phyloP scores from a whole-genome alignment of 345 rosid genomes.

The Ailanthus altissimus region DNA sequence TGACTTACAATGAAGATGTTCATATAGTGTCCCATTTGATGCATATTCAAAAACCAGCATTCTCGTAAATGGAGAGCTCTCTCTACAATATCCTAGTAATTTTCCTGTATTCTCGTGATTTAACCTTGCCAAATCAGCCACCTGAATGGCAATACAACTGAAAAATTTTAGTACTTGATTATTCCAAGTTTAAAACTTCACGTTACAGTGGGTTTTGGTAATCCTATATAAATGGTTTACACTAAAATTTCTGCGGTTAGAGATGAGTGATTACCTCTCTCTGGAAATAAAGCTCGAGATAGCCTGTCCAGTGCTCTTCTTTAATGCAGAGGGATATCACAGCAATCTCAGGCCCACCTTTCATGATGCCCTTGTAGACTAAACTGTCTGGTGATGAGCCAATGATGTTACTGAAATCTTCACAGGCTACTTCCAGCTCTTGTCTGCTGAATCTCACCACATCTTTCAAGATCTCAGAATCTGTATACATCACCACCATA shows the following conservation, averaged over 20 bases:
- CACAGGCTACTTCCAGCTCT: slow-evolving; percentile 98
- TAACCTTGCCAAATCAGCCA: slow-evolving; percentile 92
- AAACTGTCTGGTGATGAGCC: slow-evolving; percentile 92
- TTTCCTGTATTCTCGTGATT: slow-evolving; percentile 78
- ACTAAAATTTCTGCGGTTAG: neutral
- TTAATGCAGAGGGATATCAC: slow-evolving; percentile 85
- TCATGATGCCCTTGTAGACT: slow-evolving; percentile 89
- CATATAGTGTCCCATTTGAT: slow-evolving; percentile 90
- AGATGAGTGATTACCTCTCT: slow-evolving; percentile 63
- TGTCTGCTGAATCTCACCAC: slow-evolving; percentile 81
- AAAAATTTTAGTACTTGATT: slow-evolving; percentile 22
- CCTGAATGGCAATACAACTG: slow-evolving; percentile 50
- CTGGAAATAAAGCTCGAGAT: slow-evolving; percentile 91
- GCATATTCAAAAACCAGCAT: slow-evolving; percentile 96
- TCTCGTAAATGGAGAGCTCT: slow-evolving; percentile 79
- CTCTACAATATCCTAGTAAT: slow-evolving; percentile 86
- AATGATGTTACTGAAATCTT: slow-evolving; percentile 97
- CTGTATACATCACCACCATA: slow-evolving; percentile 41
- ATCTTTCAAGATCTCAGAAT: slow-evolving; percentile 81
- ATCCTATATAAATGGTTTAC: neutral
- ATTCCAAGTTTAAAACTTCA: slow-evolving; percentile 3
- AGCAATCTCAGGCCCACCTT: slow-evolving; percentile 94
- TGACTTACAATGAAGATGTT: slow-evolving; percentile 91
- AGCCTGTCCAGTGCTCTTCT: slow-evolving; percentile 92
- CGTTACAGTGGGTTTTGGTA: slow-evolving; percentile 1